A percentile compares a stretch with the other conserved stretches of the same genome.
Conservation (phyloP, 345 rosid species). For the Tarenaya hassleriana region DNA sequence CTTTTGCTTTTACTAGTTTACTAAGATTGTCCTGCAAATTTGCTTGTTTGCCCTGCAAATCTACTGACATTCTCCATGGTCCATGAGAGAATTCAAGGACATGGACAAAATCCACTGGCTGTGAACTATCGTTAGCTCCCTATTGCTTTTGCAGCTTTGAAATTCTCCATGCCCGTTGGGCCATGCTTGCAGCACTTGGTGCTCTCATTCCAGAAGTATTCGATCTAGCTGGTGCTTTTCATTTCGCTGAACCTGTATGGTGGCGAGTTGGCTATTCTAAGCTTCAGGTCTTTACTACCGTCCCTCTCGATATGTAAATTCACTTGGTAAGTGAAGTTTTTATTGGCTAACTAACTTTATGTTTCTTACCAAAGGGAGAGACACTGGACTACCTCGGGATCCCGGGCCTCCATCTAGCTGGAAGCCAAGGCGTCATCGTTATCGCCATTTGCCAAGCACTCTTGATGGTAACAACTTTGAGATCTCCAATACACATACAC, state of each 20-base stretch:
- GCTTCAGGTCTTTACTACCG: conserved; percentile 53
- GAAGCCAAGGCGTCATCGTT: conserved; percentile 84
- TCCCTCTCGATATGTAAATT: no score
- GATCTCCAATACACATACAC: conserved; percentile 9
- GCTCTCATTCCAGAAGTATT: conserved; percentile 77
- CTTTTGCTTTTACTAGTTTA: background rate
- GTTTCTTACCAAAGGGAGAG: conserved; percentile 54
- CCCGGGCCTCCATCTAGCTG: conserved; percentile 88
- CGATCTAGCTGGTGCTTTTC: conserved; percentile 62
- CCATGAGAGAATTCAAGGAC: background rate
- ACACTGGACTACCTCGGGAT: conserved; percentile 89
- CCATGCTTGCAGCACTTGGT: conserved; percentile 92
- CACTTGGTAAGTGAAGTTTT: no score
- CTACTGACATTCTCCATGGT: background rate
- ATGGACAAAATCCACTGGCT: background rate
- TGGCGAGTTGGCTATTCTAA: conserved; percentile 94
- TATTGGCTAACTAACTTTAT: no score
- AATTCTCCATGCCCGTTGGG: conserved; percentile 97
- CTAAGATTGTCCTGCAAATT: background rate
- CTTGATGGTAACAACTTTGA: conserved; percentile 50
- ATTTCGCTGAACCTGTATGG: conserved; percentile 85
- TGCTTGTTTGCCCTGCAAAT: background rate
- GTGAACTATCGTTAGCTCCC: background rate
- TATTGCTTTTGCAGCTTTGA: conserved; percentile 56
- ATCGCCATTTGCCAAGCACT: conserved; percentile 89